phyloP scores from a whole-genome alignment of 306 rosid genomes.

The peach (Prunus persica) region DNA sequence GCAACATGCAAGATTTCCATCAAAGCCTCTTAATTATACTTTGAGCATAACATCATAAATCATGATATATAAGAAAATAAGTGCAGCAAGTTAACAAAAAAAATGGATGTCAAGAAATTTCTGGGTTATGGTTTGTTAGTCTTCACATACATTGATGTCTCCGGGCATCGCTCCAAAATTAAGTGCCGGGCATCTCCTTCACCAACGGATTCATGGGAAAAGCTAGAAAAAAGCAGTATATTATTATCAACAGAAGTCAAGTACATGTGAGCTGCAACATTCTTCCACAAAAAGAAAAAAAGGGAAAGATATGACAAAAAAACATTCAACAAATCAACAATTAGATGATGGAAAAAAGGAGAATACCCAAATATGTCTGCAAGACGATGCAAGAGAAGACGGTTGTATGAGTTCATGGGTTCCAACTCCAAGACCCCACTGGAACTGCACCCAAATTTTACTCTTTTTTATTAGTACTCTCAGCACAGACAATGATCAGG shows the following conservation, averaged over 20 bases:
- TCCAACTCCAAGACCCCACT: conserved; percentile 80
- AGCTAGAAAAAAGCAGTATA: conserved; percentile 45
- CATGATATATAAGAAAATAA: neutral
- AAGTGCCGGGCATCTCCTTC: conserved; percentile 95
- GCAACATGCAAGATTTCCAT: neutral
- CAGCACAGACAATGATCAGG: neutral
- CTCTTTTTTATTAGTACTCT: neutral
- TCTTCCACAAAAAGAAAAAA: neutral
- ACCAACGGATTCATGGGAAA: conserved; percentile 90
- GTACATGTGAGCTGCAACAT: neutral
- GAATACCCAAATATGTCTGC: conserved; percentile 96
- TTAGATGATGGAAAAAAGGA: conserved; percentile 12
- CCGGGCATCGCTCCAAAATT: conserved; percentile 81
- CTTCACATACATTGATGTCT: conserved; percentile 75
- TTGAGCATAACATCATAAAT: neutral
- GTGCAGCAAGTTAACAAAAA: neutral
- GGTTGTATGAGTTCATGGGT: conserved; percentile 91
- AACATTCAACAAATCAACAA: conserved; percentile 11
- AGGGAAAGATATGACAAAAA: neutral
- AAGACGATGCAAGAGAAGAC: conserved; percentile 97
- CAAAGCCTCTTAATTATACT: neutral
- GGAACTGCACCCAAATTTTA: conserved; percentile 46
- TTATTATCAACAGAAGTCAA: conserved; percentile 2
- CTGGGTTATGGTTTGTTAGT: neutral
- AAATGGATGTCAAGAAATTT: neutral